Conservation (phyloP, 164 flowering plant species). For the Dillenia turbinata region DNA sequence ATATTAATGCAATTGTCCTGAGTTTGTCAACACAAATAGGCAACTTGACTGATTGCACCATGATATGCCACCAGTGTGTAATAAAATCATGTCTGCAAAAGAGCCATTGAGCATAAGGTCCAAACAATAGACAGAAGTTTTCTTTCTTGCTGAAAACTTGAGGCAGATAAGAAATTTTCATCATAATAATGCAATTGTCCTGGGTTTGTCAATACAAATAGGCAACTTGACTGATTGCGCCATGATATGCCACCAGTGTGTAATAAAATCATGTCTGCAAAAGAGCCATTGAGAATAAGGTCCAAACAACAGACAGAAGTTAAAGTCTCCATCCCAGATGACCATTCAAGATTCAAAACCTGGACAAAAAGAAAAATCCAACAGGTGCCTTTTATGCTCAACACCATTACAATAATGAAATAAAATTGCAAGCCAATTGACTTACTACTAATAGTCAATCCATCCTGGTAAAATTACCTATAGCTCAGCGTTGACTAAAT, state of each 20-base stretch:
- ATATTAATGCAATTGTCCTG: slow-evolving; percentile 70
- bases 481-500: too few relatives aligned
- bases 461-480: too few relatives aligned
- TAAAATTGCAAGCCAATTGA: too few relatives aligned
- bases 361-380: slow-evolving; percentile 22
- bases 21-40: slow-evolving; percentile 73
- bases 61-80: slow-evolving; percentile 43
- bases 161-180: slow-evolving; percentile 36
- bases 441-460: too few relatives aligned
- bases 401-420: too few relatives aligned
- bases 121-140: slow-evolving; percentile 52
- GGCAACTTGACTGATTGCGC: slow-evolving; percentile 32
- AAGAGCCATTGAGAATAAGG: slow-evolving; percentile 67
- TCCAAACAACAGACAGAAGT: slow-evolving; percentile 61
- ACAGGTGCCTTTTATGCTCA: too few relatives aligned
- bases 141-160: slow-evolving; percentile 34
- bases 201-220: slow-evolving; percentile 77
- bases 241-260: slow-evolving; percentile 39
- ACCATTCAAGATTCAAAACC: slow-evolving; percentile 83
- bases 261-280: slow-evolving; percentile 77
- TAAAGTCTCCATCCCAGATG: slow-evolving; percentile 56
- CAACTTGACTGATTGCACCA: slow-evolving; percentile 30
- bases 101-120: slow-evolving; percentile 72
- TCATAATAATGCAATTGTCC: slow-evolving; percentile 68
- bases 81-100: slow-evolving; percentile 78